phyloP scores from a whole-genome alignment of 2,329 filamentous ascomycete species.

The Colletotrichum sp. region DNA sequence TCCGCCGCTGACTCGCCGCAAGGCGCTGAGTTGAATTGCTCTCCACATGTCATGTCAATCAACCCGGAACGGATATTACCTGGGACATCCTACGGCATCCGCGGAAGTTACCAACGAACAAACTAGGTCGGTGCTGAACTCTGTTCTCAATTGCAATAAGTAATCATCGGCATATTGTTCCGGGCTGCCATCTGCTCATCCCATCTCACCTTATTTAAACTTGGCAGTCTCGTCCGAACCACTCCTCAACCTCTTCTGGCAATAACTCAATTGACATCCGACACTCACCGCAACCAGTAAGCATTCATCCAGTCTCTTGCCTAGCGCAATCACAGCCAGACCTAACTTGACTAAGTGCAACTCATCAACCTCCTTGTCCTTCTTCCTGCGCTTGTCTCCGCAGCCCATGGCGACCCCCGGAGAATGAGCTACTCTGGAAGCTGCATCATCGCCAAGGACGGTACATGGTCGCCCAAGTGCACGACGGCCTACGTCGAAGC shows the following conservation, averaged over 20 bases:
- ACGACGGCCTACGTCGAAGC: neutral
- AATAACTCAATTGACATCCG: neutral
- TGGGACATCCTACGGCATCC: neutral
- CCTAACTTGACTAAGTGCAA: neutral
- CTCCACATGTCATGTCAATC: neutral
- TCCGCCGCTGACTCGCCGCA: neutral
- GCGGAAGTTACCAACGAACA: neutral
- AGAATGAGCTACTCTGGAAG: neutral
- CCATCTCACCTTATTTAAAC: neutral
- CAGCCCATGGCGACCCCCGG: neutral
- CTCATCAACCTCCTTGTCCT: neutral
- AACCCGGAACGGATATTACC: neutral
- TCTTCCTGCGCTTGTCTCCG: neutral
- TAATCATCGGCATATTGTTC: neutral
- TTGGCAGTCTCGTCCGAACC: neutral
- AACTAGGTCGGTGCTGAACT: neutral
- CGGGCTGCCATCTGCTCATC: neutral
- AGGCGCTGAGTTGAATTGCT: neutral
- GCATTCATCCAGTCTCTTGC: neutral
- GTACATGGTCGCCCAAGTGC: neutral
- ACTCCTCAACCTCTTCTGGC: neutral
- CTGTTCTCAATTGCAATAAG: neutral
- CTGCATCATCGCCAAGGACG: neutral
- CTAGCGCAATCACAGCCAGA: neutral
- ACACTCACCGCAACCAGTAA: neutral